phyloP scores from a whole-genome alignment of 306 rosid species.

The Canavalia ensiformis region DNA sequence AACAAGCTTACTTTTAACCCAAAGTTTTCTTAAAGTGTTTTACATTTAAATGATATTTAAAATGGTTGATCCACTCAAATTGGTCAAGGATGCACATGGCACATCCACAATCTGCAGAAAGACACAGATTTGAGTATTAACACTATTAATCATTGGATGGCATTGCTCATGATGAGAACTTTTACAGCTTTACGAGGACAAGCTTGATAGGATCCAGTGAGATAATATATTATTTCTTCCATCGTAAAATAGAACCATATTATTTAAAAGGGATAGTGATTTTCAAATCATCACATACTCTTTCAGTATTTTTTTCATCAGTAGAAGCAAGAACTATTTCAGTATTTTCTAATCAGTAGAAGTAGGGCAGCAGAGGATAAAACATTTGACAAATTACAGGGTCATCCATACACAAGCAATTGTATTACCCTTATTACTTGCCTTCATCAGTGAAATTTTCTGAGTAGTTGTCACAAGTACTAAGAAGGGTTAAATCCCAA shows the following conservation, averaged over 20 bases:
- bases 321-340: background rate
- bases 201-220: background rate
- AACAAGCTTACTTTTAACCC: background rate
- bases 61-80: constrained; percentile 7
- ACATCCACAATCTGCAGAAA: background rate
- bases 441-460: background rate
- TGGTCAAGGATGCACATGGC: background rate
- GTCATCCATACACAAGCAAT: background rate
- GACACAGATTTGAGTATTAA: background rate
- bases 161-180: background rate
- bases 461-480: background rate
- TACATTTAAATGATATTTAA: background rate
- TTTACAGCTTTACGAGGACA: constrained; percentile 12
- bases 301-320: background rate
- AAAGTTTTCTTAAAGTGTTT: background rate
- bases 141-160: background rate
- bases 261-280: background rate
- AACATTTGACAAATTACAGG: background rate
- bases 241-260: background rate
- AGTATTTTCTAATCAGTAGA: background rate
- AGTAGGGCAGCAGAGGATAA: background rate
- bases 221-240: background rate
- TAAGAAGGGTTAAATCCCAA: background rate
- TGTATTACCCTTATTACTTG: background rate
- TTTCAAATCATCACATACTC: background rate